Percentiles rank a stretch among this genome's conserved stretches.
phyloP scores from a whole-genome alignment of 1,284 basidiomycete genomes.

The Apiotrichum brassicae region DNA sequence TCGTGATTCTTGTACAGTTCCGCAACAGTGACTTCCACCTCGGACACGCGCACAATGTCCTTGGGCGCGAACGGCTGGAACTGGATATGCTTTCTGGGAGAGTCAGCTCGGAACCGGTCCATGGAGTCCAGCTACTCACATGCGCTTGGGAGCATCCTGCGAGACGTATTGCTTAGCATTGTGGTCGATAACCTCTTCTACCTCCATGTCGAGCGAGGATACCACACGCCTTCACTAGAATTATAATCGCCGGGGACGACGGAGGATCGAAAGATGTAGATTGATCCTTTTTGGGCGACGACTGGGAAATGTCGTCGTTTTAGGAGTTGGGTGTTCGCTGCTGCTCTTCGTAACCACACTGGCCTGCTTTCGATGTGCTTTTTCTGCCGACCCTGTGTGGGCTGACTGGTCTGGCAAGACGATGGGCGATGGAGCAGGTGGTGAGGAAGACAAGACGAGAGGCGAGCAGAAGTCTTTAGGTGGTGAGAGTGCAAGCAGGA shows the following conservation, averaged over 20 bases:
- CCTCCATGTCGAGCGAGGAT: constrained; percentile 13
- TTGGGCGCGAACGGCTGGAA: constrained; percentile 87
- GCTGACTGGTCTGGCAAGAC: too few species aligned
- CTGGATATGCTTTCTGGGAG: constrained; percentile 77
- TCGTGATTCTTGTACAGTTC: constrained; percentile 68
- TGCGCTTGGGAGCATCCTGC: constrained; percentile 83
- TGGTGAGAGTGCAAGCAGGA: too few species aligned
- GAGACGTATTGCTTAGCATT: constrained; percentile 71
- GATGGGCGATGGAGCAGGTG: too few species aligned
- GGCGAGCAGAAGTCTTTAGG: too few species aligned
- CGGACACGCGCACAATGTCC: constrained; percentile 86
- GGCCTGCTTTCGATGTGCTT: too few species aligned
- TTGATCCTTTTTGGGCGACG: neutral
- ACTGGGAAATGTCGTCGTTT: too few species aligned
- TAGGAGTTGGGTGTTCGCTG: too few species aligned
- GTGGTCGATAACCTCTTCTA: constrained; percentile 26
- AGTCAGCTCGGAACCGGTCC: neutral
- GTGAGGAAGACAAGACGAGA: too few species aligned
- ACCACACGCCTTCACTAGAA: neutral
- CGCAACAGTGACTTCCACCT: constrained; percentile 86
- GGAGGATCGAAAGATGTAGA: neutral
- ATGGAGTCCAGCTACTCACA: constrained; percentile 55
- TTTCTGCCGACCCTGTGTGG: too few species aligned
- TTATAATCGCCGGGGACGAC: neutral
- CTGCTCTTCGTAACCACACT: too few species aligned